A percentile compares a stretch with the other conserved stretches of the same genome.
Conservation (phyloP, 441 rosid genomes). For the Erodium moschatum region DNA sequence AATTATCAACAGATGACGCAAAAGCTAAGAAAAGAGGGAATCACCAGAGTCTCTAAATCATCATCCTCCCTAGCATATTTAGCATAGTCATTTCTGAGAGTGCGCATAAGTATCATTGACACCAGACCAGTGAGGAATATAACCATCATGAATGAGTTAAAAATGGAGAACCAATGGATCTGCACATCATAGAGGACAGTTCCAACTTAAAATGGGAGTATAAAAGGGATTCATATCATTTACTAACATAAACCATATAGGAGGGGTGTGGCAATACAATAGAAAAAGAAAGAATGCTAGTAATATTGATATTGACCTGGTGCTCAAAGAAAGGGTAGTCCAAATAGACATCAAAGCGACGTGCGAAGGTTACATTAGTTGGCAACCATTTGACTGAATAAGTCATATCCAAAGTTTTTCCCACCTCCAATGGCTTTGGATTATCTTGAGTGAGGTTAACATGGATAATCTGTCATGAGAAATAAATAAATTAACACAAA, state of each 20-base stretch:
- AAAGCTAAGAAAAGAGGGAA: constrained; percentile 20
- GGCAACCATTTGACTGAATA: constrained; percentile 73
- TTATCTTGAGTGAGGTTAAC: constrained; percentile 75
- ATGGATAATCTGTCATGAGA: constrained; percentile 61
- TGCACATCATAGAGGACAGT: constrained; percentile 31
- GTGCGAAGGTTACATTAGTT: constrained; percentile 64
- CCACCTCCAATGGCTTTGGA: constrained; percentile 67
- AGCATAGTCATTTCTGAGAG: constrained; percentile 92
- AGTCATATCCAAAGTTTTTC: constrained; percentile 58
- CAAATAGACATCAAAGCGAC: constrained; percentile 86
- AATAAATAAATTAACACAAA: background rate
- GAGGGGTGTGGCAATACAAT: background rate
- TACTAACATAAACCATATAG: background rate
- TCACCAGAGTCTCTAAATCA: constrained; percentile 87
- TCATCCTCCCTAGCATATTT: constrained; percentile 97
- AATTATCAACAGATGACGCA: constrained; percentile 6
- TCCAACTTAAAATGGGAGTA: background rate
- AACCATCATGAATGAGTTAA: constrained; percentile 99
- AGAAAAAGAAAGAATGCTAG: background rate
- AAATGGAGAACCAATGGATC: constrained; percentile 98
- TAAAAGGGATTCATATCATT: background rate
- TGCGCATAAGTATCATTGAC: constrained; percentile 94
- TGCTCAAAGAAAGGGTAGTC: constrained; percentile 97
- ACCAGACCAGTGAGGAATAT: constrained; percentile 96
- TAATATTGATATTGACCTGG: constrained; percentile 46